These are phyloP conservation scores for Reticulascus tulasneorum DNA, from an alignment of 2,329 filamentous ascomycete species.

Conservation along the genomic window DNA sequence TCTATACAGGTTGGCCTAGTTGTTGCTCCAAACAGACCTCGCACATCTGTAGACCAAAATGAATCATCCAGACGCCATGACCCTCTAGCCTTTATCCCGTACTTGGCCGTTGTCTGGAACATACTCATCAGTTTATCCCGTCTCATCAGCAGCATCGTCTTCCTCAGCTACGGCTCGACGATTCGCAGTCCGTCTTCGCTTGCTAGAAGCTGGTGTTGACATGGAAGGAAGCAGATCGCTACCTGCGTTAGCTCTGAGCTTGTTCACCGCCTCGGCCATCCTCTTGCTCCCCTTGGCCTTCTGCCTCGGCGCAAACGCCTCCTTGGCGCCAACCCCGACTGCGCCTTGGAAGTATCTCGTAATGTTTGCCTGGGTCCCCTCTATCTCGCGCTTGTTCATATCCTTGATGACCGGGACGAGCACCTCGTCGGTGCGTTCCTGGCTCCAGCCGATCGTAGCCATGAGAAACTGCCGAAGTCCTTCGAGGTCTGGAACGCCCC, in stretches of 20 bases:
- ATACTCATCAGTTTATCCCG: neutral
- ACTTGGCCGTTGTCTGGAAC: neutral
- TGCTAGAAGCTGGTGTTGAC: too few species aligned
- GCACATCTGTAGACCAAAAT: too few species aligned
- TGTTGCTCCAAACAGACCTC: too few species aligned
- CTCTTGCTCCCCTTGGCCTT: constrained; percentile 64
- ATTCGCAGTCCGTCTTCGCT: too few species aligned
- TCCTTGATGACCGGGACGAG: constrained; percentile 92
- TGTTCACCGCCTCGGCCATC: constrained; percentile 71
- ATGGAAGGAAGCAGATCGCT: constrained; percentile 19
- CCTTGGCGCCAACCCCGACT: constrained; percentile 63
- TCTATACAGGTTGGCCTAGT: too few species aligned
- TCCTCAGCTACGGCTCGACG: neutral
- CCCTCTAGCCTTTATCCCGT: constrained; percentile 11
- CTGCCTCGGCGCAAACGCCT: constrained; percentile 68
- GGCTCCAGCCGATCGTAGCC: constrained; percentile 87
- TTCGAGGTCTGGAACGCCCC: constrained; percentile 92
- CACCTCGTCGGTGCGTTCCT: constrained; percentile 91
- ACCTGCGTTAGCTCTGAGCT: constrained; percentile 54
- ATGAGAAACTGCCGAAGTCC: constrained; percentile 81
- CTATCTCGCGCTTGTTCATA: constrained; percentile 83
- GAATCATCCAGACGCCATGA: constrained; percentile 5
- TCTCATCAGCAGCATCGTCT: neutral
- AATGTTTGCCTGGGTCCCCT: constrained; percentile 94
- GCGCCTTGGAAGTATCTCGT: constrained; percentile 83